Conservation (phyloP, 2,329 filamentous ascomycete genomes). For the Capronia epimyces region DNA sequence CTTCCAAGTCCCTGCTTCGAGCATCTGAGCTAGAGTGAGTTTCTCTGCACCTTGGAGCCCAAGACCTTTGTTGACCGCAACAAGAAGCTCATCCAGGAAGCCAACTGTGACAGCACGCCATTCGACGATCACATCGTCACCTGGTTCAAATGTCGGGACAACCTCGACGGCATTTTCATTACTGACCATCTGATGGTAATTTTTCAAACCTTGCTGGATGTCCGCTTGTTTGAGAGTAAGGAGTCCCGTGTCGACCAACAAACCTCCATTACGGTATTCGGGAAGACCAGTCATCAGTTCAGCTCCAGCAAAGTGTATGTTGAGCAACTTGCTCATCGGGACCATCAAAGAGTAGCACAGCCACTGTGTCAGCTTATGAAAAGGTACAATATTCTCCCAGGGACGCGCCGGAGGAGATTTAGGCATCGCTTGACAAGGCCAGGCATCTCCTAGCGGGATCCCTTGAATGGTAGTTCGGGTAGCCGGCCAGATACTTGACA, state of each 20-base stretch:
- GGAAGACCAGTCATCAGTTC: constrained; percentile 82
- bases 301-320: constrained; percentile 72
- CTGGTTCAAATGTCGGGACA: constrained; percentile 65
- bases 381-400: constrained; percentile 73
- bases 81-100: constrained; percentile 65
- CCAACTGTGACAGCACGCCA: constrained; percentile 72
- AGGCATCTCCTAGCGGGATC: constrained; percentile 83
- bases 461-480: constrained; percentile 84
- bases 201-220: constrained; percentile 62
- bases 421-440: constrained; percentile 82
- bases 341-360: constrained; percentile 90
- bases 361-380: constrained; percentile 95
- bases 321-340: constrained; percentile 75
- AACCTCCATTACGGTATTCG: constrained; percentile 86
- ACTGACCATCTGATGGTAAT: constrained; percentile 65
- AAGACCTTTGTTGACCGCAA: constrained; percentile 63
- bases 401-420: constrained; percentile 43
- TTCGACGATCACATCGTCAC: constrained; percentile 74
- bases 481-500: constrained; percentile 81
- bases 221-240: constrained; percentile 69
- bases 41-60: constrained; percentile 63
- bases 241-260: constrained; percentile 79
- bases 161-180: constrained; percentile 68
- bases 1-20: constrained; percentile 98
- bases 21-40: constrained; percentile 75